These are phyloP conservation scores for Clarireedia homoeocarpa DNA, from an alignment of 2,329 filamentous ascomycete genomes.

Conservation along the genomic window DNA sequence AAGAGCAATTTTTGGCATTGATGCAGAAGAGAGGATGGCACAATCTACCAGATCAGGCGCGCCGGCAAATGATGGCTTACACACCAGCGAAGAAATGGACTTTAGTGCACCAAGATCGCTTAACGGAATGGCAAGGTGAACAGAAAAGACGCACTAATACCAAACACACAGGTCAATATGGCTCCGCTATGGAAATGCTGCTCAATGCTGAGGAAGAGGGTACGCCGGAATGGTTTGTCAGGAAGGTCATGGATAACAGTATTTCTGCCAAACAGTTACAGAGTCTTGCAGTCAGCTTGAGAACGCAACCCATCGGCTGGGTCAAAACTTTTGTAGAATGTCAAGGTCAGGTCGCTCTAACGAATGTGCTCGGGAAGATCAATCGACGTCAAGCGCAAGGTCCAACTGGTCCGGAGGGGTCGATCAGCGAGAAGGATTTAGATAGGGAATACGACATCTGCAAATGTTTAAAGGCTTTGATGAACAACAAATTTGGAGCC, in stretches of 20 bases:
- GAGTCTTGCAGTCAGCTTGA: conserved; percentile 86
- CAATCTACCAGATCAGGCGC: conserved; percentile 88
- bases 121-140: conserved; percentile 90
- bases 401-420: conserved; percentile 43
- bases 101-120: conserved; percentile 85
- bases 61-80: conserved; percentile 93
- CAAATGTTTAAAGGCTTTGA: conserved; percentile 92
- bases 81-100: conserved; percentile 96
- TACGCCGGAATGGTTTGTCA: conserved; percentile 96
- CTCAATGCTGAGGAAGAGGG: conserved; percentile 87
- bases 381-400: conserved; percentile 77
- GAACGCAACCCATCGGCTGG: conserved; percentile 97
- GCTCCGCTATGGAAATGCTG: conserved; percentile 60
- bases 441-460: conserved; percentile 88
- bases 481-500: conserved; percentile 99
- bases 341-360: conserved; percentile 91
- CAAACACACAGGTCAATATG: conserved; percentile 61
- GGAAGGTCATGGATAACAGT: conserved; percentile 91
- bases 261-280: conserved; percentile 87
- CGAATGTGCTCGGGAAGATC: conserved; percentile 87
- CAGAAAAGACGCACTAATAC: conserved; percentile 77
- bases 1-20: conserved; percentile 83
- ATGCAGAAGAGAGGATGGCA: conserved; percentile 99
- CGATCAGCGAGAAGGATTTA: conserved; percentile 56
- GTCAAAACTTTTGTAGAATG: conserved; percentile 95